Evolutionary conservation across 495 filamentous ascomycete species (phyloP), one percentile per base, ranked within the genome.

Genomic region (Aspergillus sclerotioniger): DNA sequence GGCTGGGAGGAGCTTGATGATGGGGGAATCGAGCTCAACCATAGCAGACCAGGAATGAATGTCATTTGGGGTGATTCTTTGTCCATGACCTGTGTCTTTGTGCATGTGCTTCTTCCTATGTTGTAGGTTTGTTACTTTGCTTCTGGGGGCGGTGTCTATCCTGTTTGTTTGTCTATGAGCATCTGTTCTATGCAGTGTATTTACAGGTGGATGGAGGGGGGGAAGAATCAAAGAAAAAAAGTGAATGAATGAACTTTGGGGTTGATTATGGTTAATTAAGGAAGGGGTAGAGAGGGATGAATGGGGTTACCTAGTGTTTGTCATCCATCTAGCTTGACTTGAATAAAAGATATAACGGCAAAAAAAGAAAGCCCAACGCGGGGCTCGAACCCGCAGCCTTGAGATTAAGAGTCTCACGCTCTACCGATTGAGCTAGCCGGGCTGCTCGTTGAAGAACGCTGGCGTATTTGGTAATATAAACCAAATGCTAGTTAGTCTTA

Each of bases 321-420:
- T n/a, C n/a, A n/a, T n/a, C n/a, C n/a, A n/a, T n/a, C n/a, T n/a
- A n/a, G n/a, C n/a, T n/a, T n/a, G n/a, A n/a, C n/a, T n/a, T n/a
- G n/a, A n/a, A n/a, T n/a, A n/a, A 5, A 25, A 25, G 5, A 25
- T 25, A 25, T 5, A 25, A 35, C 8, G 25, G 20, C 4, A 15
- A 29, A 33, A 51, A 33, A 50, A 50, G n/a, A 39, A 62, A 79
- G 76, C 77, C 77, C 75, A 78, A 80, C 74, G 77, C 69, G 76
- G 77, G 77, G 77, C 69, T 79, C 76, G 75, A 80, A 80, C 77
- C 77, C 76, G 71, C 77, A 80, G 69, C 77, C 77, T 80, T 80
- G 75, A 77, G 77, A 78, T 80, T 82, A 83, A 80, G 76, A 80
- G 74, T 72, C 72, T 77, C 75, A 82, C 77, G 79, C 79, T 82